Evolutionary conservation across 441 rosid genomes (phyloP), one percentile per base, ranked within the genome.

Genomic region (Adansonia gregorii): DNA sequence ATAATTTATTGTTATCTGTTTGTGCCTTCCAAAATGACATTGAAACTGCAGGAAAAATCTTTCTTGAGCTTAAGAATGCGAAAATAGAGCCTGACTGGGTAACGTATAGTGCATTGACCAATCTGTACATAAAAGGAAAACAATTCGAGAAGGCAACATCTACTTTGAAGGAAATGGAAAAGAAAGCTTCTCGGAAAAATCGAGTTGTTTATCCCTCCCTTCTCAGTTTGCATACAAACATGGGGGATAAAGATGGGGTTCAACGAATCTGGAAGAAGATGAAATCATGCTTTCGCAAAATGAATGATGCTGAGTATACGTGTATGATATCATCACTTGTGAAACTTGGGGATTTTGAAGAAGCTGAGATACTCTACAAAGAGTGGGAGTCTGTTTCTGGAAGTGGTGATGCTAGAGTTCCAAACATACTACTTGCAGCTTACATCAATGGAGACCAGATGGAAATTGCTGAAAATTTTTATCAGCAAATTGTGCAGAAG

Each of bases 111-210:
- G 83, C 87, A 22, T 75, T 95, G 46, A 78, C 91, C 60, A 95
- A 87, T 75, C 78, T 95, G 67, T 92, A 89, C 66, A 43, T 86
- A 15, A 95, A 90, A 85, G 87, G 74, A 2, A 80, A 82, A 63
- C 82, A 84, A 60, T 80, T 80, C 48, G 91, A 89, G 39, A 86
- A 88, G 82, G 97, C 98, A 20, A 84, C 72, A 19, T 85, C 89
- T 75, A 78, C 88, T 81, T 78, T 95, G 81, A 89, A 89, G 82
- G 97, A 92, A 85, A 91, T 92, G 97, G 97, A 95, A 88, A 92
- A 88, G 39, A 75, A 76, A 84, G 90, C 89, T 74, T 86, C 92
- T 9, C 83, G 80, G 48, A 87, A 87, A 68, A 88, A 83, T 74
- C 82, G 97, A 54, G 79, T 67, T 66, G 90, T 89, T 41, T 94